These are phyloP conservation scores for Parastagonospora nodorum DNA, from an alignment of 2,329 filamentous ascomycete species.

Conservation along the genomic window DNA sequence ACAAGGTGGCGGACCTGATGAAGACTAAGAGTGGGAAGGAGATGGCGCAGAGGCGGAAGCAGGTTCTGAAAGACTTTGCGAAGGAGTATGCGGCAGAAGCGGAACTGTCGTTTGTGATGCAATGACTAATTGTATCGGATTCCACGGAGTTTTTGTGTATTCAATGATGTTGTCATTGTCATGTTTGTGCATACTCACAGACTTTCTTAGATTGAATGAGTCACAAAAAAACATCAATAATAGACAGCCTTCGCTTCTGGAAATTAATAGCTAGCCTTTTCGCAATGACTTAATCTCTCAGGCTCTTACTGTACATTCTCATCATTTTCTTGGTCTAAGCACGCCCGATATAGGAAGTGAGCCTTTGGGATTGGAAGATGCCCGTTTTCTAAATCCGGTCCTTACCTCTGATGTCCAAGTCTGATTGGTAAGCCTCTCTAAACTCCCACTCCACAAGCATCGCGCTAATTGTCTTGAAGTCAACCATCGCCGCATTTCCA, in stretches of 20 bases:
- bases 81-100: slow-evolving; percentile 19
- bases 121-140: background rate
- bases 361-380: too few relatives aligned
- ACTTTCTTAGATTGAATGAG: too few relatives aligned
- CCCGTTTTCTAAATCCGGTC: too few relatives aligned
- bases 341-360: too few relatives aligned
- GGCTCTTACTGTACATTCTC: background rate
- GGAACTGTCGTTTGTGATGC: slow-evolving; percentile 18
- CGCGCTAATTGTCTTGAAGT: background rate
- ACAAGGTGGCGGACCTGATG: slow-evolving; percentile 42
- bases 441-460: too few relatives aligned
- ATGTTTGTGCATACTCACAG: too few relatives aligned
- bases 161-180: background rate
- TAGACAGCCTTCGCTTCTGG: background rate
- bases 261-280: background rate
- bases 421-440: background rate
- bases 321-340: background rate
- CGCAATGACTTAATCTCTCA: background rate
- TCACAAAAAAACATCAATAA: too few relatives aligned
- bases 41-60: slow-evolving; percentile 20
- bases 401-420: too few relatives aligned
- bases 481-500: background rate
- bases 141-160: background rate
- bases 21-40: slow-evolving; percentile 36
- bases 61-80: slow-evolving; percentile 20